Percentiles rank a stretch among this genome's conserved stretches.
Evolutionary conservation across 257 asterid genomes (phyloP).

Genomic region (Solanum medicagineum): DNA sequence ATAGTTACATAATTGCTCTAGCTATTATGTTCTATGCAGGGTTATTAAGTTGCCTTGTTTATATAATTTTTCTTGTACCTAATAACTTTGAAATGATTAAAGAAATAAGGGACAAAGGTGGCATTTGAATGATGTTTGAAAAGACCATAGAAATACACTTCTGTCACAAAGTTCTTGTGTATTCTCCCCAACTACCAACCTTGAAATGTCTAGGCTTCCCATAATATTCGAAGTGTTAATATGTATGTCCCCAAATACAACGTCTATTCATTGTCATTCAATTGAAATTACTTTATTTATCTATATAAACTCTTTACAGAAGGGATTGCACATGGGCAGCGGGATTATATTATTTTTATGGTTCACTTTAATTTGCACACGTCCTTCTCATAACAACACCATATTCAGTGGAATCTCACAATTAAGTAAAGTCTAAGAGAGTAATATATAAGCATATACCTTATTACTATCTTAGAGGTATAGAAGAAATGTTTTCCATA

Average conservation of each 20-base stretch:
- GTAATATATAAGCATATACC: too few species aligned
- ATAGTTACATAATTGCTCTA: background rate
- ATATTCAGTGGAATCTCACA: too few species aligned
- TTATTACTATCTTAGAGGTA: too few species aligned
- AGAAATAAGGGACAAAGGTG: background rate
- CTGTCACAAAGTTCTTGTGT: background rate
- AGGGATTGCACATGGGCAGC: constrained; percentile 42
- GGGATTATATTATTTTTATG: background rate
- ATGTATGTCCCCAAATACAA: constrained; percentile 23
- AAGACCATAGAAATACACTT: constrained; percentile 5
- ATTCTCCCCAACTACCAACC: constrained; percentile 44
- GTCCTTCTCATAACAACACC: background rate
- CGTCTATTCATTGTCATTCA: constrained; percentile 39
- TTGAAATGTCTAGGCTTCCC: constrained; percentile 10
- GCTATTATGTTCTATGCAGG: background rate
- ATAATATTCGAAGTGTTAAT: background rate
- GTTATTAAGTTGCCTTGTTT: background rate
- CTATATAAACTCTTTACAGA: constrained; percentile 42
- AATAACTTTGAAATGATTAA: background rate
- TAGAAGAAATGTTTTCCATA: too few species aligned
- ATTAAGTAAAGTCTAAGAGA: too few species aligned
- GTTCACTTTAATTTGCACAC: background rate
- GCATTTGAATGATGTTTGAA: background rate
- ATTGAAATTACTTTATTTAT: constrained; percentile 14
- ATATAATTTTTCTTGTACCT: background rate